Conservation (phyloP, 75 land plant genomes). For the Adiantum capillusveneris region DNA sequence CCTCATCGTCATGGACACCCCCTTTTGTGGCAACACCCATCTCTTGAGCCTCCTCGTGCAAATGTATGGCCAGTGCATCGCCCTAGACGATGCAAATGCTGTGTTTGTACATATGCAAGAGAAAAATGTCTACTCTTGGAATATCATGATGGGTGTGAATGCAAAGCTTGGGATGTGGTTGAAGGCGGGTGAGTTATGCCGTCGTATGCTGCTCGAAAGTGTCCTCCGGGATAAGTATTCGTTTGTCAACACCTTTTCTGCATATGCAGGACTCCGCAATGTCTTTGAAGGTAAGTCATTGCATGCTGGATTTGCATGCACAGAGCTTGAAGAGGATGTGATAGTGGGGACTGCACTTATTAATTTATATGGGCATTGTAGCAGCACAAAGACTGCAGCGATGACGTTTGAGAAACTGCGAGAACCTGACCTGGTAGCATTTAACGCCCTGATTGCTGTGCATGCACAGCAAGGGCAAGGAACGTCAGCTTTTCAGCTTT, state of each 20-base stretch:
- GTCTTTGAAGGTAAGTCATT: neutral
- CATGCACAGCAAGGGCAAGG: conserved; percentile 8
- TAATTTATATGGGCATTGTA: neutral
- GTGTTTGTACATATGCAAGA: neutral
- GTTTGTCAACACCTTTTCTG: neutral
- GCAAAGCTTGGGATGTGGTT: neutral
- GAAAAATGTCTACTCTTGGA: conserved; percentile 8
- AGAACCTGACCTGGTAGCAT: neutral
- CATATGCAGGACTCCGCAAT: neutral
- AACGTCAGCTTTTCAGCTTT: neutral
- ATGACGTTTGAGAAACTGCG: neutral
- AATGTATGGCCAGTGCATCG: conserved; percentile 7
- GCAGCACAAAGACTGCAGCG: neutral
- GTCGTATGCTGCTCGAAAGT: neutral
- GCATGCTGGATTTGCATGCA: neutral
- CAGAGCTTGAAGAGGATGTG: neutral
- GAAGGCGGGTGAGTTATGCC: neutral
- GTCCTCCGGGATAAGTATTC: neutral
- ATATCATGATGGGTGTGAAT: conserved; percentile 5
- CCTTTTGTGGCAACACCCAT: neutral
- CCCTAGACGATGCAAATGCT: neutral
- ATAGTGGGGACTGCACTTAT: conserved; percentile 4
- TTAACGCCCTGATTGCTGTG: neutral
- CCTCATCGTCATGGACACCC: neutral
- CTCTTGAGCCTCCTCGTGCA: neutral